Evolutionary conservation across 1,284 basidiomycete species (phyloP).

Genomic region (Tilletia caries): DNA sequence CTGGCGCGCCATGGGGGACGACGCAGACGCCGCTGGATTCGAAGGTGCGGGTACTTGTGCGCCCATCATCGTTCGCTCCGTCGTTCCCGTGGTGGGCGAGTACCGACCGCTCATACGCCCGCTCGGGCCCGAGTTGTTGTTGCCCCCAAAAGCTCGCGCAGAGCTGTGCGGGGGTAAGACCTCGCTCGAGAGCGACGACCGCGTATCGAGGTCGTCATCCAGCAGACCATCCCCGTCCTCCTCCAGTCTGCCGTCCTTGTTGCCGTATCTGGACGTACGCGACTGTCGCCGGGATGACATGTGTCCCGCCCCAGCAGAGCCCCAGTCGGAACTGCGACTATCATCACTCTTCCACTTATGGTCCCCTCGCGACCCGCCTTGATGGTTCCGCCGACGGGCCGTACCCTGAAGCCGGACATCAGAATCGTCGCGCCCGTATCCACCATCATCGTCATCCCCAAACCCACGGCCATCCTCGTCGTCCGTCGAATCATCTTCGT

Average conservation of each 20-base stretch:
- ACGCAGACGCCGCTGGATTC: neutral
- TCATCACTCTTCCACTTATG: neutral
- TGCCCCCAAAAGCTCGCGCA: neutral
- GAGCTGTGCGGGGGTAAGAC: conserved; percentile 2
- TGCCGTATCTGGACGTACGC: conserved; percentile 1
- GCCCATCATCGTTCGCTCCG: conserved; percentile 15
- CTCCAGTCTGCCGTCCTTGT: conserved; percentile 4
- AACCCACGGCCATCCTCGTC: conserved; percentile 63
- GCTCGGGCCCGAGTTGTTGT: neutral
- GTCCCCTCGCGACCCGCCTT: neutral
- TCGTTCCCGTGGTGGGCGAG: conserved; percentile 21
- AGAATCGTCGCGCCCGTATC: neutral
- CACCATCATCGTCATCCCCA: neutral
- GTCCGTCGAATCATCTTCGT: conserved; percentile 78
- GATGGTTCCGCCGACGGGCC: neutral
- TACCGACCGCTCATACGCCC: conserved; percentile 15
- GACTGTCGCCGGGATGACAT: neutral
- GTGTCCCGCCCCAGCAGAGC: neutral
- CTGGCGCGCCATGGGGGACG: conserved; percentile 28
- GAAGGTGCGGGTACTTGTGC: neutral
- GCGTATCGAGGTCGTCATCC: conserved; percentile 11
- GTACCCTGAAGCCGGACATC: neutral
- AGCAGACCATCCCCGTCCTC: conserved; percentile 24
- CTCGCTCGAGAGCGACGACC: conserved; percentile 8
- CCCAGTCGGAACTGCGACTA: neutral